Evolutionary conservation across 139 green algal species (phyloP), one percentile per base, ranked within the genome.

Genomic region (Chlamydomonas applanata): DNA sequence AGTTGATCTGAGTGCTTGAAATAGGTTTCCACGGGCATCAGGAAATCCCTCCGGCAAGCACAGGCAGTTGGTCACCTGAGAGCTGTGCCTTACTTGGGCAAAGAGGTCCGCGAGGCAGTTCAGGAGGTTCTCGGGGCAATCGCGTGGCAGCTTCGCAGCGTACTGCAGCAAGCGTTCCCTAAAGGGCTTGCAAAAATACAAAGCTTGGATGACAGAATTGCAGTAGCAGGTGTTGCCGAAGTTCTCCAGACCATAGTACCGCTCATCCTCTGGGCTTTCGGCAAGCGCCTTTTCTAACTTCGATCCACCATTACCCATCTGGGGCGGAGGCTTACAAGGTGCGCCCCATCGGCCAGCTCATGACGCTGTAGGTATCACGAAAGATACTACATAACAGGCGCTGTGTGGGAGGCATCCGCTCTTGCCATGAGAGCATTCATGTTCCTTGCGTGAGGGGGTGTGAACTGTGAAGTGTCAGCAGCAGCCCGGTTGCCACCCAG

Each of bases 181-280:
- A 60, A 97, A 97, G 1, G 91, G 90, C 25, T 75, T 67, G 81
- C 93, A 98, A 73, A 94, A 97, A 79, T 96, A 98, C 11, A 98
- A 87, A 2, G 90, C 84, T 80, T 99, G 96, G 27, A 99, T 83
- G 27, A 99, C 96, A 0, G 78, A 92, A 86, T 99, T 99, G 83
- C 82, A 92, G 75, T 99, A 99, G 83, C 96, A 99, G 1, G 96
- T 99, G 83, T 99, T 99, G 32, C 96, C 96, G 77, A 98, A 99
- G 82, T 99, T 99, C 76, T 99, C 96, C 1, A 99, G 84, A 0
- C 96, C 96, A 72, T 97, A 98, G 77, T 94, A 98, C 49, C 90
- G 85, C 84, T 98, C 94, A 32, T 90, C 83, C 54, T 95, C 92
- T 0, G 88, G 83, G 22, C 90, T 79, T 29, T 93, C 91, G 2